A percentile compares a stretch with the other conserved stretches of the same genome.
phyloP scores from a whole-genome alignment of 257 asterid genomes.

The Solanum ahanhuiri region DNA sequence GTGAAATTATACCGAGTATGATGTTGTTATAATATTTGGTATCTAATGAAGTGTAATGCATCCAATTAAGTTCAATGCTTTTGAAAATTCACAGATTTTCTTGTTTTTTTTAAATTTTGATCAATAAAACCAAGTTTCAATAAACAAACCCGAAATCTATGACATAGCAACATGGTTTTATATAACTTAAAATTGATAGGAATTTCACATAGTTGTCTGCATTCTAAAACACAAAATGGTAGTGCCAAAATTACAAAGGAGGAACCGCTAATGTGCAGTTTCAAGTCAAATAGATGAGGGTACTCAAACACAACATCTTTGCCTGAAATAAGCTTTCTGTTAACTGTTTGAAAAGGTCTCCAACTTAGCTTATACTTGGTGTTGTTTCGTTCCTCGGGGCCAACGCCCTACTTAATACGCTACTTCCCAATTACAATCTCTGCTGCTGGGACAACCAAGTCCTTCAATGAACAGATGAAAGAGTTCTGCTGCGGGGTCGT shows the following conservation, averaged over 20 bases:
- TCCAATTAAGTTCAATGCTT: too few relatives aligned
- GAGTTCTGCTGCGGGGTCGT: conserved; percentile 61
- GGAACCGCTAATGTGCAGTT: background rate
- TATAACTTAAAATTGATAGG: background rate
- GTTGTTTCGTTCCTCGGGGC: background rate
- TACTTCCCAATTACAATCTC: conserved; percentile 43
- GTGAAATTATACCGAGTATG: too few relatives aligned
- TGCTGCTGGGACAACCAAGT: conserved; percentile 58
- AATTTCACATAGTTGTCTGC: background rate
- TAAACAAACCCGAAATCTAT: too few relatives aligned
- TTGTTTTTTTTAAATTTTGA: too few relatives aligned
- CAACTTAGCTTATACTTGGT: conserved; percentile 9
- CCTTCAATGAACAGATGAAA: conserved; percentile 63
- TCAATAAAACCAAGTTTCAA: too few relatives aligned
- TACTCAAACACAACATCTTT: conserved; percentile 31
- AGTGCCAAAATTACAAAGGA: background rate
- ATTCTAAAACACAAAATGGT: background rate
- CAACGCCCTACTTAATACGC: conserved; percentile 39
- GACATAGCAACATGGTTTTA: conserved; percentile 9
- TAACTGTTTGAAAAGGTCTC: conserved; percentile 29
- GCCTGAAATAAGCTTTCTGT: conserved; percentile 29
- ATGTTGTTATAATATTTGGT: too few relatives aligned
- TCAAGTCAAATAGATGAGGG: background rate
- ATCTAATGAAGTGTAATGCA: too few relatives aligned
- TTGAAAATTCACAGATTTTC: too few relatives aligned